Percentiles rank a stretch among this genome's conserved stretches.
Conservation (phyloP, 2,329 filamentous ascomycete species). For the Fusarium scirpi region DNA sequence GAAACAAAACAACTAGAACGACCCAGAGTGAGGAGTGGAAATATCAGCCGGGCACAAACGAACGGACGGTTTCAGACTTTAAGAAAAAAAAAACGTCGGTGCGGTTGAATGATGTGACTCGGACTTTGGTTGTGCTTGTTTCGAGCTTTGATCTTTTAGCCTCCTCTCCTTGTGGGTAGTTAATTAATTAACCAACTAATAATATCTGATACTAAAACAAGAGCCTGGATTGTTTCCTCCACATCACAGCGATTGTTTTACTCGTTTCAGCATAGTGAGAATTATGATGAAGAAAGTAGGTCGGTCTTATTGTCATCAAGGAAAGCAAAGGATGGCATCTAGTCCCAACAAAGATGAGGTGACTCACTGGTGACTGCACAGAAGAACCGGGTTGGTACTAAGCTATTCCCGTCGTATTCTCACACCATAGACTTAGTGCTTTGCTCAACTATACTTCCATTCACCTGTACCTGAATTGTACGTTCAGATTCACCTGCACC, state of each 20-base stretch:
- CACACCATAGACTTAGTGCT: not conserved
- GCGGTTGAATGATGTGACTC: constrained; percentile 6
- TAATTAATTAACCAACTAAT: not conserved
- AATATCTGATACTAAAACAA: constrained; percentile 3
- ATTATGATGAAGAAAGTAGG: not conserved
- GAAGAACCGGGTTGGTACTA: not conserved
- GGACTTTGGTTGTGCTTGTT: constrained; percentile 8
- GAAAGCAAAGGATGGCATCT: not conserved
- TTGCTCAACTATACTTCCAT: not conserved
- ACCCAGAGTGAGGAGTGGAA: not conserved
- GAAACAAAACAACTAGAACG: constrained; percentile 1
- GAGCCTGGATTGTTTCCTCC: not conserved
- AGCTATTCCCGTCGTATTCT: not conserved
- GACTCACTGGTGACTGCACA: not conserved
- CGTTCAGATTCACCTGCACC: not conserved
- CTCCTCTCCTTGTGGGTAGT: not conserved
- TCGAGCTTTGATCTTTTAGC: constrained; percentile 23
- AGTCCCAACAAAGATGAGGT: not conserved
- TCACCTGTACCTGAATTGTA: not conserved
- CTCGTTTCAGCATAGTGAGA: not conserved
- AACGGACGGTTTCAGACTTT: constrained; percentile 11
- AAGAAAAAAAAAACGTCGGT: not conserved
- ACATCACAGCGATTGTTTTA: not conserved
- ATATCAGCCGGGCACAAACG: constrained; percentile 6
- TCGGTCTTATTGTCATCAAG: not conserved